These are phyloP conservation scores for Mycena citricolor DNA, from an alignment of 1,284 basidiomycete species.

Conservation along the genomic window DNA sequence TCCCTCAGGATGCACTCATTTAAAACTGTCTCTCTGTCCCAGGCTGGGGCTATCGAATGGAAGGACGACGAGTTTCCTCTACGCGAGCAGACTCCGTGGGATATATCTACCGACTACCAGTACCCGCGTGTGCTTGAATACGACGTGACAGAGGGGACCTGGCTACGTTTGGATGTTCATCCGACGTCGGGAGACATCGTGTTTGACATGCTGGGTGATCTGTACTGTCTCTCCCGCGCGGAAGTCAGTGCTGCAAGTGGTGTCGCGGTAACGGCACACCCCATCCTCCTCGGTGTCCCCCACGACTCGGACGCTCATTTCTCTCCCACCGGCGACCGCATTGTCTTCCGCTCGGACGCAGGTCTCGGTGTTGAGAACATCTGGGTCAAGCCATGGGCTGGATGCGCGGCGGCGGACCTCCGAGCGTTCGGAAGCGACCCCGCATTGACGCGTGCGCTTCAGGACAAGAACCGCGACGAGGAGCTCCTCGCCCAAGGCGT, in stretches of 20 bases:
- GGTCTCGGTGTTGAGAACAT: conserved; percentile 72
- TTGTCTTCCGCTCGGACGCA: conserved; percentile 70
- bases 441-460: conserved; percentile 37
- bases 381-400: conserved; percentile 64
- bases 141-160: conserved; percentile 70
- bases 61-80: conserved; percentile 69
- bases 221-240: conserved; percentile 59
- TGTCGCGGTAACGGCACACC: conserved; percentile 42
- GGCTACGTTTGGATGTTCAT: conserved; percentile 71
- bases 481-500: conserved; percentile 47
- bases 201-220: conserved; percentile 72
- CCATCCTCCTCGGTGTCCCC: conserved; percentile 59
- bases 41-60: too few species aligned
- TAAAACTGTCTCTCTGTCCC: too few species aligned
- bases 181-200: conserved; percentile 66
- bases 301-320: conserved; percentile 72
- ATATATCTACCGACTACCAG: conserved; percentile 76
- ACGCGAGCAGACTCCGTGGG: conserved; percentile 64
- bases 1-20: too few species aligned
- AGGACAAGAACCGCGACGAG: conserved; percentile 44
- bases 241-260: conserved; percentile 29
- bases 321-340: conserved; percentile 58
- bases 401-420: conserved; percentile 60
- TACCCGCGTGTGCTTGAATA: conserved; percentile 64
- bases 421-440: conserved; percentile 30